phyloP scores from a whole-genome alignment of 1,284 basidiomycete genomes.

The Pyrrhoderma lamaoense region DNA sequence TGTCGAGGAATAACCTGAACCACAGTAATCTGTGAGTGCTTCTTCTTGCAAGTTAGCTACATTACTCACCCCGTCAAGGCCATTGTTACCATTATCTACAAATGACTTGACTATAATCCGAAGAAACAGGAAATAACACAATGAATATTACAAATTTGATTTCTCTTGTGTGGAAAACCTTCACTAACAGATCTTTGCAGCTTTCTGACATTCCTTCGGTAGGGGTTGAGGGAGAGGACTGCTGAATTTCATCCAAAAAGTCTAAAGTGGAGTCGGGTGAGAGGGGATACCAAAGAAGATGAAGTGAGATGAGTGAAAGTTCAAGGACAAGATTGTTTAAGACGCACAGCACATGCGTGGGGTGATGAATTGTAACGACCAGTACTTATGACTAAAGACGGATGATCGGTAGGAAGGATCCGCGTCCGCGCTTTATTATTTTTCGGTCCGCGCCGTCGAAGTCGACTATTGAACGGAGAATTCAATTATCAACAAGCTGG shows the following conservation, averaged over 20 bases:
- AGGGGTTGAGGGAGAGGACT: slow-evolving; percentile 64
- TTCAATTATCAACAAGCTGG: too few species aligned
- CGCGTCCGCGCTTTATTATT: too few species aligned
- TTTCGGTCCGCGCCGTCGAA: not conserved
- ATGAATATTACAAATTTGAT: not conserved
- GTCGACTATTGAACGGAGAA: too few species aligned
- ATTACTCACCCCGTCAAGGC: slow-evolving; percentile 54
- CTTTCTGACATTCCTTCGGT: slow-evolving; percentile 68
- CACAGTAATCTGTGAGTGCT: not conserved
- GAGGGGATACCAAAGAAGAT: not conserved
- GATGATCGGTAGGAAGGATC: too few species aligned
- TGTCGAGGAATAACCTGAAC: slow-evolving; percentile 62
- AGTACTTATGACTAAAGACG: too few species aligned
- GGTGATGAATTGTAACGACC: not conserved
- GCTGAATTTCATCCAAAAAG: slow-evolving; percentile 49
- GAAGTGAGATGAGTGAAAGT: not conserved
- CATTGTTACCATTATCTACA: slow-evolving; percentile 62
- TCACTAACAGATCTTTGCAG: slow-evolving; percentile 62
- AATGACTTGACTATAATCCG: slow-evolving; percentile 63
- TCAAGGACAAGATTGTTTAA: slow-evolving; percentile 4
- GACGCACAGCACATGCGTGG: not conserved
- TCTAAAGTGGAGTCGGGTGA: not conserved
- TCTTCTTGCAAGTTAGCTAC: too few species aligned
- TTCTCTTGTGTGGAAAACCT: too few species aligned
- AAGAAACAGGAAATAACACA: slow-evolving; percentile 4